These are phyloP conservation scores for Geranomyces michiganensis DNA, from an alignment of 192 early-diverging fungal genomes.

Conservation along the genomic window DNA sequence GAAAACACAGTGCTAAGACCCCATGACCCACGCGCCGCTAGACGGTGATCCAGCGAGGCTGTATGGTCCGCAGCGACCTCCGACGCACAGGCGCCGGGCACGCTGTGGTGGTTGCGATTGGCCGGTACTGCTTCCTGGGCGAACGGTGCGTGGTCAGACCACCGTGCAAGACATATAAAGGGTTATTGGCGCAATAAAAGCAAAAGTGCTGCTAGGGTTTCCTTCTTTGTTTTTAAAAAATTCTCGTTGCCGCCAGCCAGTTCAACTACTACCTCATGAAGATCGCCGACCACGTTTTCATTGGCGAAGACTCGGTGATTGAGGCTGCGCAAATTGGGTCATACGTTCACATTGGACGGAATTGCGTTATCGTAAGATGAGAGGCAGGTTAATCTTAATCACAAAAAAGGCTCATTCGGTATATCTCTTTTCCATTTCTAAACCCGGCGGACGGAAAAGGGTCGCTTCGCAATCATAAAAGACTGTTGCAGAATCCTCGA, in stretches of 20 bases:
- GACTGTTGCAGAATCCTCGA: conserved; percentile 91
- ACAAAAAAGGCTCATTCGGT: too few species aligned
- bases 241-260: too few species aligned
- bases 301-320: conserved; percentile 85
- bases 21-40: too few species aligned
- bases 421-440: conserved; percentile 1
- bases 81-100: conserved; percentile 83
- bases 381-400: too few species aligned
- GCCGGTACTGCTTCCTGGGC: conserved; percentile 84
- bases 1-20: too few species aligned
- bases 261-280: conserved; percentile 98
- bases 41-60: conserved; percentile 90
- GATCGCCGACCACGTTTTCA: conserved; percentile 89
- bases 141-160: conserved; percentile 81
- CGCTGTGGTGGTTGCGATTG: conserved; percentile 88
- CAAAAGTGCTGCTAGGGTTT: not conserved
- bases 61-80: conserved; percentile 93
- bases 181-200: conserved; percentile 42
- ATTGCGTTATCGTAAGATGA: conserved; percentile 88
- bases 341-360: conserved; percentile 86
- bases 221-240: too few species aligned
- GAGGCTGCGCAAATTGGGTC: conserved; percentile 92
- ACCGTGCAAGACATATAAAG: conserved; percentile 94
- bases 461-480: conserved; percentile 94
- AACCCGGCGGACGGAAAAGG: too few species aligned